Evolutionary conservation across 2,329 filamentous ascomycete species (phyloP).

Genomic region (Penicillium frequentans): DNA sequence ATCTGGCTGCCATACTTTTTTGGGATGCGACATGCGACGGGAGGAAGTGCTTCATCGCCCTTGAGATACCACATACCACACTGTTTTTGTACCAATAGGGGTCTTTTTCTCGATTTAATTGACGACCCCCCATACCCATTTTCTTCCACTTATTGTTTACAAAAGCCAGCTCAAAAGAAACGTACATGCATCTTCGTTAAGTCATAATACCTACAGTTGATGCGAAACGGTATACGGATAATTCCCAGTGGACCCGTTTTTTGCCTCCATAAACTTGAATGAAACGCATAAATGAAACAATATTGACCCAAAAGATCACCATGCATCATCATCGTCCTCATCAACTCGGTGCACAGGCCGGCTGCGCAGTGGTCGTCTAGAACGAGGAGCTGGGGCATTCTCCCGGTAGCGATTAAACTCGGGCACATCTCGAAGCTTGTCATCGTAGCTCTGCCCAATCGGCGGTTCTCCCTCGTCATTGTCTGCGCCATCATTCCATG

Average conservation of each 20-base stretch:
- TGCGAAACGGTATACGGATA: not conserved
- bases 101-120: conserved; percentile 16
- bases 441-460: conserved; percentile 62
- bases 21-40: conserved; percentile 21
- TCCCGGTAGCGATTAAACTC: conserved; percentile 43
- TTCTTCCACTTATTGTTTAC: not conserved
- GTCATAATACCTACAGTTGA: conserved; percentile 3
- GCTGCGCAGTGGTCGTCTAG: conserved; percentile 21
- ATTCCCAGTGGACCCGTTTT: too few relatives aligned
- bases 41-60: conserved; percentile 16
- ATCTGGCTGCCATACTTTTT: conserved; percentile 14
- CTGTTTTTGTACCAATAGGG: conserved; percentile 24
- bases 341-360: conserved; percentile 19
- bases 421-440: conserved; percentile 53
- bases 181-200: conserved; percentile 7
- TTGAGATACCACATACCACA: conserved; percentile 28
- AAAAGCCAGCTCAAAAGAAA: not conserved
- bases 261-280: too few relatives aligned
- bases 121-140: conserved; percentile 6
- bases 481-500: conserved; percentile 67
- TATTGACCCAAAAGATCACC: conserved; percentile 6
- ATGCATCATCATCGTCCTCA: conserved; percentile 10
- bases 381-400: conserved; percentile 8
- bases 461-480: conserved; percentile 63
- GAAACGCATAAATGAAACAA: not conserved